These are phyloP conservation scores for Talaromyces sp. DNA, from an alignment of 2,329 filamentous ascomycete genomes.

Conservation along the genomic window DNA sequence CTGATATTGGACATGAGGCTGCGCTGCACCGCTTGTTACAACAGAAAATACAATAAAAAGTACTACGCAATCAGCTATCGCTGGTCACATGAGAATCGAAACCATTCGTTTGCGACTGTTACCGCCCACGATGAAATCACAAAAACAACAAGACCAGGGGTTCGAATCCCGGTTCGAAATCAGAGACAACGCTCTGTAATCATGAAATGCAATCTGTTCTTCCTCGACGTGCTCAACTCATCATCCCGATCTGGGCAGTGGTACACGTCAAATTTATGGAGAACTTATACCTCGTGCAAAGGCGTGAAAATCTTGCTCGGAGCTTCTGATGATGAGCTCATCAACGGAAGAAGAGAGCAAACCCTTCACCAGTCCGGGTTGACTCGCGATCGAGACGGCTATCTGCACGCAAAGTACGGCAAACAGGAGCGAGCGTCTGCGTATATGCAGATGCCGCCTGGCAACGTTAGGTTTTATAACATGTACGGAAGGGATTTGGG, in stretches of 20 bases:
- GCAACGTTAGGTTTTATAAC: neutral
- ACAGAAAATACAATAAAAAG: neutral
- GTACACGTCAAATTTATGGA: neutral
- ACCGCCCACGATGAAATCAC: neutral
- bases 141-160: neutral
- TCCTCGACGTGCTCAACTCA: slow-evolving; percentile 7
- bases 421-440: neutral
- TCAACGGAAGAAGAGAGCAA: neutral
- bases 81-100: neutral
- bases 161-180: neutral
- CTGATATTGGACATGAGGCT: neutral
- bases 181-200: neutral
- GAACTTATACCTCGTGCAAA: neutral
- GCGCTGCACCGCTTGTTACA: neutral
- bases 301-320: neutral
- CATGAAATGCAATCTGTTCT: neutral
- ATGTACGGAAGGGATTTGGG: neutral
- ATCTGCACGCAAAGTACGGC: neutral
- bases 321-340: neutral
- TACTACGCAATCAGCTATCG: slow-evolving; percentile 5
- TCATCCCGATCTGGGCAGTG: neutral
- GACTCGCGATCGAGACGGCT: neutral
- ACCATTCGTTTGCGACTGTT: neutral
- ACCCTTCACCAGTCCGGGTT: neutral
- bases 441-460: neutral